A percentile compares a stretch with the other conserved stretches of the same genome.
These are phyloP conservation scores for Malania oleifera DNA, from an alignment of 164 flowering plant species.

Conservation along the genomic window DNA sequence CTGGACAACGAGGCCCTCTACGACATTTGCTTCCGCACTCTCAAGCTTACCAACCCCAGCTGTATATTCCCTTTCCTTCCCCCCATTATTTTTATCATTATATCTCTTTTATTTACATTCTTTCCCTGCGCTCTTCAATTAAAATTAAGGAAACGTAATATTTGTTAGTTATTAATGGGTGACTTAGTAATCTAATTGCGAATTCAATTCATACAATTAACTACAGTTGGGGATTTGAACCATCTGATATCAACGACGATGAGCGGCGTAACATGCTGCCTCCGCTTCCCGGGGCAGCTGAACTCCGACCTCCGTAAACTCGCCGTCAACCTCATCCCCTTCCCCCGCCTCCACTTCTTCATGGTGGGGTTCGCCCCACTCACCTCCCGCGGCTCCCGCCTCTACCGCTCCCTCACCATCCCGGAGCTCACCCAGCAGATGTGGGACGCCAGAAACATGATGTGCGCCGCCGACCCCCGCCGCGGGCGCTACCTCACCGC, in stretches of 20 bases:
- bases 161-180: too few relatives aligned
- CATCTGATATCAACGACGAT: conserved; percentile 71
- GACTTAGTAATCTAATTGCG: background rate
- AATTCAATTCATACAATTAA: background rate
- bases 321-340: conserved; percentile 69
- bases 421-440: conserved; percentile 72
- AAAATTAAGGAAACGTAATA: background rate
- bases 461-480: conserved; percentile 75
- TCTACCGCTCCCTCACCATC: conserved; percentile 60
- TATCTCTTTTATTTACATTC: background rate
- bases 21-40: conserved; percentile 63
- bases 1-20: conserved; percentile 71
- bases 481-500: conserved; percentile 72
- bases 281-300: conserved; percentile 69
- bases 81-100: too few relatives aligned
- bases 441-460: conserved; percentile 81
- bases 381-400: conserved; percentile 60
- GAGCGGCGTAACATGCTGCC: conserved; percentile 78
- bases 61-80: conserved; percentile 29
- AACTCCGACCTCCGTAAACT: conserved; percentile 73
- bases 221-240: conserved; percentile 76
- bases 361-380: conserved; percentile 74
- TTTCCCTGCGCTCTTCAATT: background rate
- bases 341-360: conserved; percentile 77
- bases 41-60: conserved; percentile 65